A percentile compares a stretch with the other conserved stretches of the same genome.
These are phyloP conservation scores for Claviceps quebecensis DNA, from an alignment of 2,329 filamentous ascomycete genomes.

Conservation along the genomic window DNA sequence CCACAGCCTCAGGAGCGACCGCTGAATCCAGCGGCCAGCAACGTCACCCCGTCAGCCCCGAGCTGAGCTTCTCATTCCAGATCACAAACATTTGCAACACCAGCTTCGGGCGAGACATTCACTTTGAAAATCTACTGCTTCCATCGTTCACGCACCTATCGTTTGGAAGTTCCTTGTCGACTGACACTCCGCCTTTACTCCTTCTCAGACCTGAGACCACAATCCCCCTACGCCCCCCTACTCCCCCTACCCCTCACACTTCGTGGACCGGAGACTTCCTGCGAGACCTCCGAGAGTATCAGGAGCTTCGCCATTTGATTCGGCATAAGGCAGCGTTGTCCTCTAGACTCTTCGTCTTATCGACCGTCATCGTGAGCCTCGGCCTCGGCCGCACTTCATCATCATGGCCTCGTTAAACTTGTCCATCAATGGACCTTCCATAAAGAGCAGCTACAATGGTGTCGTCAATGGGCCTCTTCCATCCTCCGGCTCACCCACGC, in stretches of 20 bases:
- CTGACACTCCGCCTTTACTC: not conserved
- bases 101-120: not conserved
- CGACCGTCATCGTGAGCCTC: not conserved
- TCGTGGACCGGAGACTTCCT: no score
- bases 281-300: not conserved
- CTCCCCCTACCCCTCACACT: no score
- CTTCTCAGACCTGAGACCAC: not conserved
- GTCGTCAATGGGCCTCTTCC: slow-evolving; percentile 39
- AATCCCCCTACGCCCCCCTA: not conserved
- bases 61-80: slow-evolving; percentile 6
- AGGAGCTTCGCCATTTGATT: not conserved
- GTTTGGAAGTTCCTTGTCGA: not conserved
- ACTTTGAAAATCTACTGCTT: not conserved
- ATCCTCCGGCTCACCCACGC: slow-evolving; percentile 57
- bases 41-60: slow-evolving; percentile 7
- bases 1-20: slow-evolving; percentile 5
- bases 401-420: slow-evolving; percentile 69
- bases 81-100: slow-evolving; percentile 6
- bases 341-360: not conserved
- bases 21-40: slow-evolving; percentile 2
- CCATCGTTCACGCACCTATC: not conserved
- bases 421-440: slow-evolving; percentile 66
- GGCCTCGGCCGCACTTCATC: slow-evolving; percentile 1
- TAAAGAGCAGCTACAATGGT: slow-evolving; percentile 63
- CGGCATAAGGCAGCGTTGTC: not conserved